phyloP scores from a whole-genome alignment of 192 early-diverging fungal species.

The Chytriomyces confervae region DNA sequence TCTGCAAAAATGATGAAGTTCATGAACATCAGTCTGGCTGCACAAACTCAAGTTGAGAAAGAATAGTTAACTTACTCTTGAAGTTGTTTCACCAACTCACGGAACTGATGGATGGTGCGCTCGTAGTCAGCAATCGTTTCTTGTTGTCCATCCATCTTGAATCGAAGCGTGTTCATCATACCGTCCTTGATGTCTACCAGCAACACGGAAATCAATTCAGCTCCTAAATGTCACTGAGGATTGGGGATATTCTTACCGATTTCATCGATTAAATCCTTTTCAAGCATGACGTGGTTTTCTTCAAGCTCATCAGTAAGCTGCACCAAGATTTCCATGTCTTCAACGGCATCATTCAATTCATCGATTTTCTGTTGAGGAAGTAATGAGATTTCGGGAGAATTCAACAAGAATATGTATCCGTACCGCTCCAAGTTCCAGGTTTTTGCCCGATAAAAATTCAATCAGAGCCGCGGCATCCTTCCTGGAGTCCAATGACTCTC shows the following conservation, averaged over 20 bases:
- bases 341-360: slow-evolving; percentile 75
- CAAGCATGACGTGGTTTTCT: slow-evolving; percentile 87
- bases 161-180: slow-evolving; percentile 65
- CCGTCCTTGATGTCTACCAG: slow-evolving; percentile 68
- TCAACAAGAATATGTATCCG: slow-evolving; percentile 16
- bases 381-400: slow-evolving; percentile 15
- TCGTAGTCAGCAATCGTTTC: slow-evolving; percentile 88
- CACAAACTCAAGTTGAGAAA: slow-evolving; percentile 34
- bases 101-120: slow-evolving; percentile 82
- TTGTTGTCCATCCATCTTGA: slow-evolving; percentile 67
- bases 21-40: not conserved
- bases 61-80: slow-evolving; percentile 60
- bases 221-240: not conserved
- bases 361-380: slow-evolving; percentile 64
- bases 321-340: slow-evolving; percentile 89
- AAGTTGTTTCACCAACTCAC: slow-evolving; percentile 74
- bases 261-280: slow-evolving; percentile 83
- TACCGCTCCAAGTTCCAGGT: slow-evolving; percentile 74
- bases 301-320: slow-evolving; percentile 93
- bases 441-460: slow-evolving; percentile 82
- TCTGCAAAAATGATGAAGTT: not conserved
- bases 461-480: slow-evolving; percentile 85
- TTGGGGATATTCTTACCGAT: slow-evolving; percentile 53
- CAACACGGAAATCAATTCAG: slow-evolving; percentile 6
- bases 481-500: slow-evolving; percentile 79